Percentiles rank a stretch among this genome's conserved stretches.
Conservation (phyloP, 2,329 filamentous ascomycete species). For the Apiospora saccharicola region DNA sequence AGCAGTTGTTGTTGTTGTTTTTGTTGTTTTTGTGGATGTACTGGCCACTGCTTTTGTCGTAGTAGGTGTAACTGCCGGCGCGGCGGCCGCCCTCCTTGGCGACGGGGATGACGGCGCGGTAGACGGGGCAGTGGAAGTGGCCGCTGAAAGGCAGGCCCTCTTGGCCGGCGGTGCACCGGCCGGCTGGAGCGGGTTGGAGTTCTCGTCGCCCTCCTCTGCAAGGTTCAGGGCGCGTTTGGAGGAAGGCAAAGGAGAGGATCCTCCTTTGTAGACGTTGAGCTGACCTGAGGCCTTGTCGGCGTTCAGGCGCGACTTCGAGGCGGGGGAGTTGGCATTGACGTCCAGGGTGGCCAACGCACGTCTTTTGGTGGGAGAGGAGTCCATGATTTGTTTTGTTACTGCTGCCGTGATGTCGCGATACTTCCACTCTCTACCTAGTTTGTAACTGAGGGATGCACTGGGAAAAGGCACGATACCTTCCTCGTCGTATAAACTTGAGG, state of each 20-base stretch:
- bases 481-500: too few relatives aligned
- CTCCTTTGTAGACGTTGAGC: not conserved
- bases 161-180: not conserved
- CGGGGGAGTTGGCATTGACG: constrained; percentile 37
- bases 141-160: not conserved
- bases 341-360: constrained; percentile 40
- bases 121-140: not conserved
- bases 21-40: not conserved
- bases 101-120: not conserved
- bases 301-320: not conserved
- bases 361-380: constrained; percentile 40
- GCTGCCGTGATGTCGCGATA: not conserved
- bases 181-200: constrained; percentile 18
- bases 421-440: not conserved
- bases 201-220: not conserved
- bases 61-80: not conserved
- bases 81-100: not conserved
- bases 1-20: not conserved
- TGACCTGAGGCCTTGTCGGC: not conserved
- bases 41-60: not conserved
- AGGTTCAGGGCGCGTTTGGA: not conserved
- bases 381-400: constrained; percentile 29
- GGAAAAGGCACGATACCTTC: not conserved
- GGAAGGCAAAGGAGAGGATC: not conserved
- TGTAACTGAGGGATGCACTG: not conserved